Base-by-base conservation (phyloP, 2,329 filamentous ascomycete species). In the Ascochyta pisi region DNA sequence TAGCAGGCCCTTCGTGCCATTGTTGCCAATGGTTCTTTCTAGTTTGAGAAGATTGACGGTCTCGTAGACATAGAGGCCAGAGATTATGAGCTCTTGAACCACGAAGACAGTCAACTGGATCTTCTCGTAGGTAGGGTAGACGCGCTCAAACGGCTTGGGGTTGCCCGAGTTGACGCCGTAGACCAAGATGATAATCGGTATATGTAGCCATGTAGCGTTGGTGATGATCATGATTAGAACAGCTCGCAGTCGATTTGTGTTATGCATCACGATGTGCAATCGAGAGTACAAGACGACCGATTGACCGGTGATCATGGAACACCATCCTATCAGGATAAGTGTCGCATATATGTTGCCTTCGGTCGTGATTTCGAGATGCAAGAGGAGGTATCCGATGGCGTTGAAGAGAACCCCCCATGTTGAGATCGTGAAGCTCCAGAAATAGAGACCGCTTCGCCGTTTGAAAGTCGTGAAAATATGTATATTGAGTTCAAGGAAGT, bases 211-310 rank as follows among this genome's bases (percentile, higher is more conserved):
- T 37, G 86, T 62, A 22, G 77, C 77, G 61, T 86, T 81, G 50
- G 76, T 62, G 27, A 85, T 76, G 54, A 88, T 87, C 80, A 87
- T 84, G 39, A 67, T 74, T 2, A 86, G 73, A 2, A 86, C 79
- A 3, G 77, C 70, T 5, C 75, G 77, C 1, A 87, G 73, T 22
- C 48, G 45, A 4, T 79, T 71, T 10, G 76, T 72, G 43, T 84
- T 81, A 12, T 79, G 78, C 24, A 85, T 70, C 8, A 88, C 78
- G 1, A 88, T 76, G 62, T 87, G 84, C 1, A 88, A 75, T 9
- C 85, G 78, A 2, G 84, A 87, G 71, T 84, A 88, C 0, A 88
- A 74, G 2, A 88, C 85, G 13, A 87, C 62, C 0, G 81, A 80
- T 66, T 86, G 84, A 0, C 85, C 85, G 0, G 84, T 86, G 0